phyloP scores from a whole-genome alignment of 371 early-diverging fungal genomes.

The Mortierella sp. region DNA sequence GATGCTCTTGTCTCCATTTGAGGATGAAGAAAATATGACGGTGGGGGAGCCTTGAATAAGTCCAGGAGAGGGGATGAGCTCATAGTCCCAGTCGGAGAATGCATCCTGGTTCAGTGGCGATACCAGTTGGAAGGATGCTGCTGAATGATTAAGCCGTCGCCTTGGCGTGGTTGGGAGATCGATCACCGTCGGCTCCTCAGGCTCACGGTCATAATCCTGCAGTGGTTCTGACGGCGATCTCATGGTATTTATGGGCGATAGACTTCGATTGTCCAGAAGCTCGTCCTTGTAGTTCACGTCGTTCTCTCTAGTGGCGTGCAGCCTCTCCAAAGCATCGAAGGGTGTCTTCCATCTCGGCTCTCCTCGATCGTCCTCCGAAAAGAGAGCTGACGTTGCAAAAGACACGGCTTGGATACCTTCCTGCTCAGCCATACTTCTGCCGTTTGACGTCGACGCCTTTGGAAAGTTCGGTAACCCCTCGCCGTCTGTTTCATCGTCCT shows the following conservation, averaged over 20 bases:
- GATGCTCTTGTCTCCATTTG: not conserved
- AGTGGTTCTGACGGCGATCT: too few relatives aligned
- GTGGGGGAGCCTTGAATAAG: not conserved
- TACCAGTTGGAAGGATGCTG: not conserved
- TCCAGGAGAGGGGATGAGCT: slow-evolving; percentile 2
- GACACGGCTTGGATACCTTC: not conserved
- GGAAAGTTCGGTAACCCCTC: too few relatives aligned
- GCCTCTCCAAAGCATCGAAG: too few relatives aligned
- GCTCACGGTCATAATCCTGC: too few relatives aligned
- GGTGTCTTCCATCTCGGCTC: too few relatives aligned
- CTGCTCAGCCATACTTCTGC: too few relatives aligned
- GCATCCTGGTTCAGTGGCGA: not conserved
- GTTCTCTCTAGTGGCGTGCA: too few relatives aligned
- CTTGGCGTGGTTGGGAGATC: not conserved
- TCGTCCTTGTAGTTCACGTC: too few relatives aligned
- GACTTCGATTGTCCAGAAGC: too few relatives aligned
- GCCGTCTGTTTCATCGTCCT: slow-evolving; percentile 1
- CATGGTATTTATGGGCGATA: too few relatives aligned
- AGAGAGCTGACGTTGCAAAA: too few relatives aligned
- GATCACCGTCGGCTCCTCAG: slow-evolving; percentile 9
- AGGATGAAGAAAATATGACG: slow-evolving; percentile 12
- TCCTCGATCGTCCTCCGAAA: too few relatives aligned
- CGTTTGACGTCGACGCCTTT: not conserved
- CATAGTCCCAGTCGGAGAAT: slow-evolving; percentile 34
- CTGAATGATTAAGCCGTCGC: not conserved